Evolutionary conservation across 371 early-diverging fungal genomes (phyloP), one percentile per base, ranked within the genome.

Genomic region (Thermomucor indicae-seudaticae): DNA sequence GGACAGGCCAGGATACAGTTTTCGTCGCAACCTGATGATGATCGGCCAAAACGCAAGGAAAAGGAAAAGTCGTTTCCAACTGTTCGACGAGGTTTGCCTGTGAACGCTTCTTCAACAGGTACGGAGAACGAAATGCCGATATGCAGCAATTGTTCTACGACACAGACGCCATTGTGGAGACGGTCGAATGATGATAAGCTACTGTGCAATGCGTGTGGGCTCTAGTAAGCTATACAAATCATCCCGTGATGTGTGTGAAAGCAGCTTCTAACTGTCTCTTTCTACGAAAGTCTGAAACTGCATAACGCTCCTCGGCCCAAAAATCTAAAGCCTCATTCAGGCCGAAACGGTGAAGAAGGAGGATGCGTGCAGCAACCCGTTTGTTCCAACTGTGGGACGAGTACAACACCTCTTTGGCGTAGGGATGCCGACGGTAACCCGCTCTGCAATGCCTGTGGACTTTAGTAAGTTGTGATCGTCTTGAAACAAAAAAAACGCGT

Each of bases 401-500:
- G 80, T 1, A 80, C 76, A 20, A 99, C 99, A 1, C 97, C 98
- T 1, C 81, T 96, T 20, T 99, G 99, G 99, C 81, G 99, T 29
- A 80, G 96, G 41, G 51, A 50, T 14, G 88, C 89, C 57, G 80
- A 78, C 32, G 74, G 83, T 31, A 92, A 90, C 22, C 75, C 82
- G 27, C 76, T 83, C 38, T 98, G 98, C 75, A 98, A 97, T 64
- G 97, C 97, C 0, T 98, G 98, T 60, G 97, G 97, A 5, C 68
- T 98, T 48, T 98, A 97, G 73, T 88, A 78, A 81, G 72, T 70
- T 10, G 37, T n/a, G n/a, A n/a, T n/a, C n/a, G n/a, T n/a, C n/a
- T n/a, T n/a, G n/a, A n/a, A n/a, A n/a, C n/a, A n/a, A n/a, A n/a
- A n/a, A n/a, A n/a, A n/a, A n/a, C n/a, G n/a, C n/a, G n/a, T n/a